Evolutionary conservation across 1,284 basidiomycete species (phyloP).

Genomic region (Pisolithus thermaeus): DNA sequence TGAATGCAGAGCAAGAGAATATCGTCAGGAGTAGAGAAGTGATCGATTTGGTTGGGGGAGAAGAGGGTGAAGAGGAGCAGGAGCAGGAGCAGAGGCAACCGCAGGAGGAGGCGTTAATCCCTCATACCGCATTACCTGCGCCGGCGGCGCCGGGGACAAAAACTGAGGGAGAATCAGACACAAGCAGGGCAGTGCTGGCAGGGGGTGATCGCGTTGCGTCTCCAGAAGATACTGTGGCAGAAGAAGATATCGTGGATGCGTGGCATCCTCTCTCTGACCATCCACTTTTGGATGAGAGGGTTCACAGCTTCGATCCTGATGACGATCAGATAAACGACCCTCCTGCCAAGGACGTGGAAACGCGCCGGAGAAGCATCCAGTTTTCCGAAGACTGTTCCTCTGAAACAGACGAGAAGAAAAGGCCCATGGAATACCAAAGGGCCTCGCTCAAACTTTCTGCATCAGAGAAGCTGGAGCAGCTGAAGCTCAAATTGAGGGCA

Average conservation of each 20-base stretch:
- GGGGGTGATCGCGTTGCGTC: constrained; percentile 8
- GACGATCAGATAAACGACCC: neutral
- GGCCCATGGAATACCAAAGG: constrained; percentile 10
- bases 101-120: neutral
- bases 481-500: constrained; percentile 30
- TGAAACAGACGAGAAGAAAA: constrained; percentile 20
- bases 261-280: constrained; percentile 20
- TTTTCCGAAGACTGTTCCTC: constrained; percentile 3
- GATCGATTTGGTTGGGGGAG: constrained; percentile 1
- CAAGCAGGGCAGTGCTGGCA: neutral
- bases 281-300: neutral
- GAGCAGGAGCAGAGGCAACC: neutral
- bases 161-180: neutral
- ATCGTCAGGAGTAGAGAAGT: neutral
- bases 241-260: constrained; percentile 25
- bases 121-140: neutral
- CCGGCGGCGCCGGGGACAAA: neutral
- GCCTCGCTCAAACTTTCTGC: constrained; percentile 9
- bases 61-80: neutral
- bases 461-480: constrained; percentile 9
- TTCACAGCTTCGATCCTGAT: neutral
- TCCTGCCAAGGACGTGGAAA: neutral
- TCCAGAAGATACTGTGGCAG: constrained; percentile 14
- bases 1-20: neutral
- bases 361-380: constrained; percentile 10